Percentiles rank a stretch among this genome's conserved stretches.
These are phyloP conservation scores for Neonectria punicea DNA, from an alignment of 2,329 filamentous ascomycete species.

Conservation along the genomic window DNA sequence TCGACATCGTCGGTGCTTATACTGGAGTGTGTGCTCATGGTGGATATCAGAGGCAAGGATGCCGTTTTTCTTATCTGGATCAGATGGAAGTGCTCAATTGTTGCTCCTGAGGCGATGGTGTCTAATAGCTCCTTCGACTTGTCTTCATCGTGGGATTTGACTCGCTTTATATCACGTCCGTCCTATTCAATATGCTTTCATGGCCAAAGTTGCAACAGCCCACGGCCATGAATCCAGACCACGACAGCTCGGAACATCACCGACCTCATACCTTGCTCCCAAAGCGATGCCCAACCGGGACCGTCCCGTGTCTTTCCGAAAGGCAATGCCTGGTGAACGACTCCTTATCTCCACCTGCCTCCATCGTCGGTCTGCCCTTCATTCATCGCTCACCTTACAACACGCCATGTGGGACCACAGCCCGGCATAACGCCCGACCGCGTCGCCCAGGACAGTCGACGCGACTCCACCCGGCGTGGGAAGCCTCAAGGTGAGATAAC, in stretches of 20 bases:
- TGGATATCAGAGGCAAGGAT: neutral
- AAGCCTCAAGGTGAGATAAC: conserved; percentile 22
- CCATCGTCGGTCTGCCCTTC: conserved; percentile 14
- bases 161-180: conserved; percentile 15
- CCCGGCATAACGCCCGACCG: conserved; percentile 10
- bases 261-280: conserved; percentile 9
- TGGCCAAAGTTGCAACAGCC: conserved; percentile 4
- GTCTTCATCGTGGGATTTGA: neutral
- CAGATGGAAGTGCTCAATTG: conserved; percentile 1
- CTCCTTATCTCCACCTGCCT: conserved; percentile 12
- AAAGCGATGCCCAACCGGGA: conserved; percentile 11
- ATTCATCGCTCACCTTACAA: conserved; percentile 16
- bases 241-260: conserved; percentile 5
- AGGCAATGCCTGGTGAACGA: conserved; percentile 1
- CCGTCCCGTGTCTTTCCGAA: conserved; percentile 13
- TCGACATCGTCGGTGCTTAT: neutral
- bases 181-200: neutral
- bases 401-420: conserved; percentile 25
- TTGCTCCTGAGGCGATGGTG: conserved; percentile 4
- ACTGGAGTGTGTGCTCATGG: conserved; percentile 8
- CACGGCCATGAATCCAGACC: conserved; percentile 7
- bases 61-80: neutral
- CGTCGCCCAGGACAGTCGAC: conserved; percentile 5
- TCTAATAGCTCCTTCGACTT: neutral
- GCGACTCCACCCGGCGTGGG: conserved; percentile 5